Evolutionary conservation across 2,329 filamentous ascomycete species (phyloP).

Genomic region (Colletotrichum cuscutae): DNA sequence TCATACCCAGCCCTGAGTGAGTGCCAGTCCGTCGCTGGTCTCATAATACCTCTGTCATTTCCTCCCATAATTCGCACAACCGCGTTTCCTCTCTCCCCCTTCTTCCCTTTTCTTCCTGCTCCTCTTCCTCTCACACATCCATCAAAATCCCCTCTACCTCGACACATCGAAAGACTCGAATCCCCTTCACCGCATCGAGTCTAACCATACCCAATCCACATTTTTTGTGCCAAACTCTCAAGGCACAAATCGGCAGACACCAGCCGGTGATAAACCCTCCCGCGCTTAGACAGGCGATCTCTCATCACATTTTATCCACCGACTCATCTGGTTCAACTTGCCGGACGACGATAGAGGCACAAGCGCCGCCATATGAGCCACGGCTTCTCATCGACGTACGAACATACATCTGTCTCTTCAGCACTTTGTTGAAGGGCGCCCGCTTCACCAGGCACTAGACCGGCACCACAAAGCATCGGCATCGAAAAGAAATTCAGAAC

Average conservation of each 20-base stretch:
- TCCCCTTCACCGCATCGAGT: not conserved
- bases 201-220: not conserved
- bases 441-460: constrained; percentile 26
- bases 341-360: not conserved
- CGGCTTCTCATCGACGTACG: not conserved
- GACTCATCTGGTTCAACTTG: not conserved
- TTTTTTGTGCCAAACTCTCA: constrained; percentile 13
- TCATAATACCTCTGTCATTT: constrained; percentile 30
- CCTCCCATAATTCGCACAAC: constrained; percentile 14
- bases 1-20: constrained; percentile 18
- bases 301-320: not conserved
- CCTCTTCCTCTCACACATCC: not conserved
- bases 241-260: not conserved
- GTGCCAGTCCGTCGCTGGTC: constrained; percentile 24
- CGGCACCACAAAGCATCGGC: constrained; percentile 33
- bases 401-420: constrained; percentile 13
- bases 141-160: not conserved
- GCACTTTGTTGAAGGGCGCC: constrained; percentile 19
- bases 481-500: constrained; percentile 32
- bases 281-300: not conserved
- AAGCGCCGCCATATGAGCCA: not conserved
- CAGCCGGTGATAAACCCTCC: not conserved
- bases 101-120: constrained; percentile 7
- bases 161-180: not conserved
- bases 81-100: constrained; percentile 7